These are phyloP conservation scores for Xylaria telfairii DNA, from an alignment of 495 filamentous ascomycete genomes.

Conservation along the genomic window DNA sequence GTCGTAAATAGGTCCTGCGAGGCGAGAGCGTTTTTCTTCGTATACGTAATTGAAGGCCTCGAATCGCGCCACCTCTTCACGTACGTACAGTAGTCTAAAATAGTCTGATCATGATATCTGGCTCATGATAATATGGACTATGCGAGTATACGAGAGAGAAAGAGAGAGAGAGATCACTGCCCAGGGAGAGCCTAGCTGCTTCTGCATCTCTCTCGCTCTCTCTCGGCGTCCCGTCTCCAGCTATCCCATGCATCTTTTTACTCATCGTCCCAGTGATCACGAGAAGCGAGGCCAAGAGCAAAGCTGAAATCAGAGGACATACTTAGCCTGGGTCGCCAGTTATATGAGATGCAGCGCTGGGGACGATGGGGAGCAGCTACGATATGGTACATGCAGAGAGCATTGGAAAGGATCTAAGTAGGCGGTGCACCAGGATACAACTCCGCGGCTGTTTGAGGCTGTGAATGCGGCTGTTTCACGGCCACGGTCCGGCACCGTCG, in stretches of 20 bases:
- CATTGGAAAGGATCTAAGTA: not conserved
- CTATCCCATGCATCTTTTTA: not conserved
- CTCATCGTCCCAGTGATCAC: not conserved
- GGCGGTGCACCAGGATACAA: slow-evolving; percentile 6
- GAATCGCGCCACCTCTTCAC: not conserved
- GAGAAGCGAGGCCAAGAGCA: not conserved
- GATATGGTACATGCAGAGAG: not conserved
- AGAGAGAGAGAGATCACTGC: not conserved
- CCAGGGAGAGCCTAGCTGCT: not conserved
- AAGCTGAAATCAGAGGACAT: not conserved
- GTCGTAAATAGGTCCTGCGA: not conserved
- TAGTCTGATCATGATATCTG: not conserved
- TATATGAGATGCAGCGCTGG: not conserved
- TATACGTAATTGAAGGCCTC: not conserved
- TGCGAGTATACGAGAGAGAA: not conserved
- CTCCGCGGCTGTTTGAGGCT: slow-evolving; percentile 17
- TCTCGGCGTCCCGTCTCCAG: not conserved
- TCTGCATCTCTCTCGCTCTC: not conserved
- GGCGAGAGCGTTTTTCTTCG: not conserved
- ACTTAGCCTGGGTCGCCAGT: not conserved
- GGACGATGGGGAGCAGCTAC: not conserved
- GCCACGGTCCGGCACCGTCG: not conserved
- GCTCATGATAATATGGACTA: not conserved
- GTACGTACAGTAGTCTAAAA: not conserved
- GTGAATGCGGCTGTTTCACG: slow-evolving; percentile 21